Percentiles rank a stretch among this genome's conserved stretches.
phyloP scores from a whole-genome alignment of 331 rosid species.

The Spiraea crenata region DNA sequence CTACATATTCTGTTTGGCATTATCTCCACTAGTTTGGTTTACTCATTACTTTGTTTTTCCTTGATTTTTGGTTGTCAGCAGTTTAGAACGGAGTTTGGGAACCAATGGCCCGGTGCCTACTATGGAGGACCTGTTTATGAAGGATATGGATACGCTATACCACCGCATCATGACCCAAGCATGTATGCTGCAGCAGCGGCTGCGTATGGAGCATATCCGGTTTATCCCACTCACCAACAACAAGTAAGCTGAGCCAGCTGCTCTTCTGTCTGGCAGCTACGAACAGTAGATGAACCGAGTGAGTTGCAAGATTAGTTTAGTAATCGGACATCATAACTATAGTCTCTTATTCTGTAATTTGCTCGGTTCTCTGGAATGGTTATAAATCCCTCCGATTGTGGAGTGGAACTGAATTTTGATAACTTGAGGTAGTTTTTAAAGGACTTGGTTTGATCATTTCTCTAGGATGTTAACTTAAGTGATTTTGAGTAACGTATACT shows the following conservation, averaged over 20 bases:
- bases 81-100: slow-evolving; percentile 65
- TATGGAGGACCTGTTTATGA: slow-evolving; percentile 80
- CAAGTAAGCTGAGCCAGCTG: slow-evolving; percentile 68
- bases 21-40: too few species aligned
- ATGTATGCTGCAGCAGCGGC: slow-evolving; percentile 58
- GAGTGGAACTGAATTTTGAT: slow-evolving; percentile 51
- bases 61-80: slow-evolving; percentile 36
- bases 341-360: slow-evolving; percentile 28
- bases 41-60: slow-evolving; percentile 8
- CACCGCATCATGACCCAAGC: slow-evolving; percentile 69
- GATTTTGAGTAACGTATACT: slow-evolving; percentile 33
- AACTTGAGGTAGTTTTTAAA: slow-evolving; percentile 44
- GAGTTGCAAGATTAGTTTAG: slow-evolving; percentile 27
- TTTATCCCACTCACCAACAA: slow-evolving; percentile 81
- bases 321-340: slow-evolving; percentile 28
- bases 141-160: slow-evolving; percentile 80
- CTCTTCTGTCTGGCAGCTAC: slow-evolving; percentile 7
- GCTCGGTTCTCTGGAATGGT: slow-evolving; percentile 32
- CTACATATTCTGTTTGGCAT: neutral
- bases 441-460: slow-evolving; percentile 50
- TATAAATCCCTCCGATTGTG: slow-evolving; percentile 31
- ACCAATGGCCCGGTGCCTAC: slow-evolving; percentile 73
- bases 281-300: slow-evolving; percentile 1
- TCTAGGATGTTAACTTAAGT: slow-evolving; percentile 27
- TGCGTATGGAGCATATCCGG: slow-evolving; percentile 78